Evolutionary conservation across 2,329 filamentous ascomycete species (phyloP), one percentile per base, ranked within the genome.

Genomic region (Sclerotinia borealis): DNA sequence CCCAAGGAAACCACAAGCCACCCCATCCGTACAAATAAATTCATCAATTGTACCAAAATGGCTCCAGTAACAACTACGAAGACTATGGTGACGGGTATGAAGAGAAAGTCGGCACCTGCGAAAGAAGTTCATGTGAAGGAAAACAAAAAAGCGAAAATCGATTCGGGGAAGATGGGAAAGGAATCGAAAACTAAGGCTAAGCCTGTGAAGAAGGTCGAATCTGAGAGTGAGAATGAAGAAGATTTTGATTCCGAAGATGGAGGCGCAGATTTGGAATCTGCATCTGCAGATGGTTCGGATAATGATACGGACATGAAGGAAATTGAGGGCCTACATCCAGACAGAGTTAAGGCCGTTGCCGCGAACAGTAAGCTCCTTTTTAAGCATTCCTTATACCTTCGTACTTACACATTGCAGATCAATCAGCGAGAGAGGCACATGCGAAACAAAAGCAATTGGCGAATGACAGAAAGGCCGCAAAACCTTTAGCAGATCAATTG

Each of bases 401-500:
- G 56, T 70, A 62, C 68, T 58, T 59, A 34, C 19, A 51, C 19
- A 64, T 25, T 5, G 5, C 65, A 86, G 87, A 77, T 58, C 79
- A 85, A 76, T 90, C 82, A 64, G 91, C 90, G 10, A 88, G 88
- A 74, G 95, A 99, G 81, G 87, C 92, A 27, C 95, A 98, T 76
- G 87, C 88, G 56, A 96, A 96, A 77, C 95, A 99, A 78, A 96
- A 93, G 77, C 89, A 89, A 67, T 81, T 97, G 58, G 89, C 87
- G 29, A 89, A 87, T 73, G 93, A 98, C 75, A 91, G 96, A 70
- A 97, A 93, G 81, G 88, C 91, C 43, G 88, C 90, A 49, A 98
- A 97, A 79, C 95, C 95, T 29, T 88, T 98, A 69, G 92, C 93
- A 73, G 93, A 98, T 75, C 86, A 90, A 73, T 87, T 98, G 68